Conservation (phyloP, 78 protist species). For the Blattamonas nauphoetae region DNA sequence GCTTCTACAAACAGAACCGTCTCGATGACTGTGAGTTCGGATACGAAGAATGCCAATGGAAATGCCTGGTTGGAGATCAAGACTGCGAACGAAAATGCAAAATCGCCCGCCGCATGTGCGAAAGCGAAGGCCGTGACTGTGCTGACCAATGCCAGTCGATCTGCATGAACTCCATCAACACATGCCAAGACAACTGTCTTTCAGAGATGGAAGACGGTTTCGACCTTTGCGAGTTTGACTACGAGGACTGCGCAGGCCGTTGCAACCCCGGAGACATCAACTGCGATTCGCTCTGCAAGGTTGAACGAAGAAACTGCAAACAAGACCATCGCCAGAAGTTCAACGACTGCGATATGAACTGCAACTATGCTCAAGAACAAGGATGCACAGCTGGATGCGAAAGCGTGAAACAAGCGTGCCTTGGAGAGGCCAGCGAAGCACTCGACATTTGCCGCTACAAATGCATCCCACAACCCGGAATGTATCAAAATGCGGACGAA, state of each 20-base stretch:
- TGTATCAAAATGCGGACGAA: neutral
- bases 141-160: conserved; percentile 1
- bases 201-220: neutral
- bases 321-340: neutral
- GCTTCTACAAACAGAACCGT: conserved; percentile 2
- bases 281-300: neutral
- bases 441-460: conserved; percentile 13
- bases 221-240: conserved; percentile 6
- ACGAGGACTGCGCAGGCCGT: neutral
- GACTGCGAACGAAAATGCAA: neutral
- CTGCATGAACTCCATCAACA: conserved; percentile 1
- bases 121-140: neutral
- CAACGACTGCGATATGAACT: conserved; percentile 9
- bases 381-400: conserved; percentile 5
- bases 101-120: neutral
- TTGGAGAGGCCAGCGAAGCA: neutral
- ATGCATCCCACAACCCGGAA: conserved; percentile 3
- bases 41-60: neutral
- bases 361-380: conserved; percentile 2
- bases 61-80: neutral
- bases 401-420: neutral
- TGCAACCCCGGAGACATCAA: neutral
- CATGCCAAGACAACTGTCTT: conserved; percentile 13
- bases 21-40: conserved; percentile 8
- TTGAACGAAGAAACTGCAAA: neutral